These are phyloP conservation scores for Adansonia grandidieri DNA, from an alignment of 441 rosid genomes.

Conservation along the genomic window DNA sequence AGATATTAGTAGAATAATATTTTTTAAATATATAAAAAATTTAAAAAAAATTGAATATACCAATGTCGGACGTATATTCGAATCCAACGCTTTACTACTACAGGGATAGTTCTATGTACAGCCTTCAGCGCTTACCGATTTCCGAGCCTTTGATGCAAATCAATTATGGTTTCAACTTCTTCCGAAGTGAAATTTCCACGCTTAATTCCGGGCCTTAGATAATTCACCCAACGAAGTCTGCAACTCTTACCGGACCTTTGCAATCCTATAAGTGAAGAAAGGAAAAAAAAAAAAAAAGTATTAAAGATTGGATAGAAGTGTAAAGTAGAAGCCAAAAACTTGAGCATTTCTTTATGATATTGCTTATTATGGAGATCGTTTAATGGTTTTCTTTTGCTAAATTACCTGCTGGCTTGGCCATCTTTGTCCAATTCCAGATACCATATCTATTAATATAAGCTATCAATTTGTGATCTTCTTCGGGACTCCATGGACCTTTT, in stretches of 20 bases:
- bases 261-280: conserved; percentile 34
- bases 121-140: conserved; percentile 34
- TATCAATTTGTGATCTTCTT: conserved; percentile 44
- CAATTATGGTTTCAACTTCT: conserved; percentile 42
- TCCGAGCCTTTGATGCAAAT: conserved; percentile 36
- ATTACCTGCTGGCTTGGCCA: conserved; percentile 46
- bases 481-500: conserved; percentile 41
- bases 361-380: not conserved
- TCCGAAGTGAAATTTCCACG: conserved; percentile 44
- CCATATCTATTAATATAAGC: conserved; percentile 43
- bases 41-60: too few species aligned
- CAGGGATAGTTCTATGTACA: not conserved
- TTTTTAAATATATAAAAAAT: too few species aligned
- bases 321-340: not conserved
- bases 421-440: conserved; percentile 50
- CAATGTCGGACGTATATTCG: too few species aligned
- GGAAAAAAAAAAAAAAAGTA: too few species aligned
- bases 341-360: not conserved
- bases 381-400: not conserved
- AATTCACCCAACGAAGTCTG: conserved; percentile 55
- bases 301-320: not conserved
- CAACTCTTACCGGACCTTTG: conserved; percentile 53
- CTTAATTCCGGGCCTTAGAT: conserved; percentile 41
- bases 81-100: too few species aligned
- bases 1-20: too few species aligned